Percentiles rank a stretch among this genome's conserved stretches.
These are phyloP conservation scores for Tulasnella sp. DNA, from an alignment of 768 basidiomycete species.

Conservation along the genomic window DNA sequence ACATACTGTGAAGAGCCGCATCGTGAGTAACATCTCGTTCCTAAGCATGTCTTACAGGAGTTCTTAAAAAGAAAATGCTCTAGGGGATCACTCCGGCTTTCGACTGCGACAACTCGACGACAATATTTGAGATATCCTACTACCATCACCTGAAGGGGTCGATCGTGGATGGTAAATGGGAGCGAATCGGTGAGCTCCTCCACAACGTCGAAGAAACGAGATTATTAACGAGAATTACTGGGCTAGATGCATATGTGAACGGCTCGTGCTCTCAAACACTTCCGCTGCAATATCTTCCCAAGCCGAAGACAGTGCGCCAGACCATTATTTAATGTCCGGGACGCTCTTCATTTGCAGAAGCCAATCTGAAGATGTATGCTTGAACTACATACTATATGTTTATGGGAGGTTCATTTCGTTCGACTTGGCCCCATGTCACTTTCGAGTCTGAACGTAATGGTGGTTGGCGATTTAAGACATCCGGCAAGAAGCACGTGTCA, in stretches of 20 bases:
- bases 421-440: too few species aligned
- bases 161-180: slow-evolving; percentile 51
- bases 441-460: too few species aligned
- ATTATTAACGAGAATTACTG: too few species aligned
- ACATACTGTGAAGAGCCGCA: slow-evolving; percentile 43
- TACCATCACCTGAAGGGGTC: slow-evolving; percentile 43
- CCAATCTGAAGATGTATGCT: too few species aligned
- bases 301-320: slow-evolving; percentile 23
- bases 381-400: too few species aligned
- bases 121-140: slow-evolving; percentile 42
- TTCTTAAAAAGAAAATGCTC: not conserved
- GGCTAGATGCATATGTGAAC: slow-evolving; percentile 6
- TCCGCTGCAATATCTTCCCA: slow-evolving; percentile 47
- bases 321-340: too few species aligned
- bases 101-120: slow-evolving; percentile 32
- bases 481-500: not conserved
- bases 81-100: slow-evolving; percentile 43
- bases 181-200: slow-evolving; percentile 39
- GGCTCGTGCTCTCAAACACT: slow-evolving; percentile 40
- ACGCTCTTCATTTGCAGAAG: too few species aligned
- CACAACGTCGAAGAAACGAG: too few species aligned
- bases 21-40: slow-evolving; percentile 34
- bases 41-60: slow-evolving; percentile 3
- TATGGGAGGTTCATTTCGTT: too few species aligned
- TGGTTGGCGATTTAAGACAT: too few species aligned